These are phyloP conservation scores for Emiliania huxleyi DNA, from an alignment of 78 protist genomes.

Conservation along the genomic window DNA sequence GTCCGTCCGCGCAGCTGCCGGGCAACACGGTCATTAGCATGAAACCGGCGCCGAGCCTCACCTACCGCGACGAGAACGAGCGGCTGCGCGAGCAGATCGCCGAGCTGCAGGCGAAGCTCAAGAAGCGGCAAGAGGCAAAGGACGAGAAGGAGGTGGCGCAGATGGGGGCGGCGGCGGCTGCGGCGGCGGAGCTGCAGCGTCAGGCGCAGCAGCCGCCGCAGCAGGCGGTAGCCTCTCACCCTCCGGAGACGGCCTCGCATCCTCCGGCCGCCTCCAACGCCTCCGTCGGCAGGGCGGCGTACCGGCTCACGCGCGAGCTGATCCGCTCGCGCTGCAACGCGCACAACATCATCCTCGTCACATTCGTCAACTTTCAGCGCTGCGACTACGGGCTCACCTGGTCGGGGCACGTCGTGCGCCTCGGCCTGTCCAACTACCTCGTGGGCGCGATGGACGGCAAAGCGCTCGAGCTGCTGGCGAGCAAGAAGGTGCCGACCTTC, in stretches of 20 bases:
- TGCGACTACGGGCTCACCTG: background rate
- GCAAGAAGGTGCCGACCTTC: background rate
- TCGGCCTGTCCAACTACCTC: background rate
- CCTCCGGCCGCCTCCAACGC: background rate
- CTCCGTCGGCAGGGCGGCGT: background rate
- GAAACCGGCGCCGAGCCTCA: no score
- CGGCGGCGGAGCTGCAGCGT: no score
- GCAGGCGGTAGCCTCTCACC: no score
- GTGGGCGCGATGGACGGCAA: background rate
- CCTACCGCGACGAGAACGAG: background rate
- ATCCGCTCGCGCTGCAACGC: background rate
- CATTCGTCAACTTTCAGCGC: background rate
- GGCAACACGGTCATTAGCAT: no score
- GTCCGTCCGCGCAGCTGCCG: no score
- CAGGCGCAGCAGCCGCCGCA: no score
- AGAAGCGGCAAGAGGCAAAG: background rate
- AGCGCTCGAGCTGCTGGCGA: background rate
- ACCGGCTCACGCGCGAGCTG: background rate
- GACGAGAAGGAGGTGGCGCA: background rate
- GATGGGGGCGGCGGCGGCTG: background rate
- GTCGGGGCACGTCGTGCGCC: background rate
- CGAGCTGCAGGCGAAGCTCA: background rate
- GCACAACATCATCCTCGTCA: constrained; percentile 19
- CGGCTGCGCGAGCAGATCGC: background rate
- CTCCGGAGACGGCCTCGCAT: background rate